These are phyloP conservation scores for Cytospora leucostoma DNA, from an alignment of 2,329 filamentous ascomycete genomes.

Conservation along the genomic window DNA sequence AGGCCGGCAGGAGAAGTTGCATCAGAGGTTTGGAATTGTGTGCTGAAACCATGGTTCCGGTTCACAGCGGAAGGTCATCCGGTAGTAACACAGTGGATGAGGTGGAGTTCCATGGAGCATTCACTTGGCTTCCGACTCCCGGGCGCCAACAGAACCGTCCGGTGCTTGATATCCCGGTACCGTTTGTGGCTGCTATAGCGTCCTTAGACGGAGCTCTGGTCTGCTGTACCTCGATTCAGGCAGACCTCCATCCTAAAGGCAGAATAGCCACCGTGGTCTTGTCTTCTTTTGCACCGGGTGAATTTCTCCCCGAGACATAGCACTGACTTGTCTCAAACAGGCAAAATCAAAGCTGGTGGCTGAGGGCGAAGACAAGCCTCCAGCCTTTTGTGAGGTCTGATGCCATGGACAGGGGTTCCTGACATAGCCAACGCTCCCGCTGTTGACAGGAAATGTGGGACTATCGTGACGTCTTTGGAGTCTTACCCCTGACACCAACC, in stretches of 20 bases:
- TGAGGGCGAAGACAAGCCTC: constrained; percentile 8
- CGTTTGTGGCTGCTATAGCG: constrained; percentile 6
- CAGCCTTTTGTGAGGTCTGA: constrained; percentile 5
- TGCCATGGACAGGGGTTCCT: constrained; percentile 22
- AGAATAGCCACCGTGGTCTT: not conserved
- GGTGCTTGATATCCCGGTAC: constrained; percentile 2
- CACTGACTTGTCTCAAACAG: not conserved
- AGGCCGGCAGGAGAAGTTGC: constrained; percentile 10
- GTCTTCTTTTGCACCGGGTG: not conserved
- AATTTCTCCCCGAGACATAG: not conserved
- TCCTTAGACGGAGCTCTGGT: constrained; percentile 1
- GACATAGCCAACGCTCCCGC: constrained; percentile 15
- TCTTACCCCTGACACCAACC: constrained; percentile 17
- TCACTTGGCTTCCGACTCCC: not conserved
- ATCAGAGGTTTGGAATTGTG: constrained; percentile 10
- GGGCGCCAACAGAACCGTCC: constrained; percentile 1
- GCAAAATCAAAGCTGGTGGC: not conserved
- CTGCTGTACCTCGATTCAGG: constrained; percentile 4
- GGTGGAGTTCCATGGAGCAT: constrained; percentile 5
- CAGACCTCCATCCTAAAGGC: not conserved
- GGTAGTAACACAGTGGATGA: constrained; percentile 7
- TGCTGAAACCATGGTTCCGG: constrained; percentile 17
- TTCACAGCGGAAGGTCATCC: constrained; percentile 7
- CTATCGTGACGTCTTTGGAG: constrained; percentile 4
- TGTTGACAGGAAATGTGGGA: constrained; percentile 29